phyloP scores from a whole-genome alignment of 2,329 filamentous ascomycete genomes.

The Seiridium unicorne region DNA sequence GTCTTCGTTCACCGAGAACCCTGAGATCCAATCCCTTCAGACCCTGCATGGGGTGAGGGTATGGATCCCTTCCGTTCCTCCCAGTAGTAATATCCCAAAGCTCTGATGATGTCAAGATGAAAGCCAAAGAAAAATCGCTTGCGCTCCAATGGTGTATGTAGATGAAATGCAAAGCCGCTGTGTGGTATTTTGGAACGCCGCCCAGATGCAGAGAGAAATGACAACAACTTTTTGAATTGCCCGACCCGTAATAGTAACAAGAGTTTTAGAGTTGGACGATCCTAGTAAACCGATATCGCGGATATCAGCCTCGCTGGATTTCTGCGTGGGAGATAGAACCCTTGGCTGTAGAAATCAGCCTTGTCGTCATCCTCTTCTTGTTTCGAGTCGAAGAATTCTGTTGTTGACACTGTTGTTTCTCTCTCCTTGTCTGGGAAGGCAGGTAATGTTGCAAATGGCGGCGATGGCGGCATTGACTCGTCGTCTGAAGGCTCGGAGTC shows the following conservation, averaged over 20 bases:
- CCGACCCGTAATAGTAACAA: constrained; percentile 15
- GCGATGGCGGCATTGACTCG: constrained; percentile 71
- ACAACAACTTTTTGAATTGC: constrained; percentile 16
- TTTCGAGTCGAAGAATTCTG: constrained; percentile 29
- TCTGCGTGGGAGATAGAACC: constrained; percentile 51
- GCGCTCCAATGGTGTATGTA: constrained; percentile 16
- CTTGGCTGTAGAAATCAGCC: constrained; percentile 47
- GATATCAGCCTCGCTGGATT: constrained; percentile 51
- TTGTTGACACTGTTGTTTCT: constrained; percentile 31
- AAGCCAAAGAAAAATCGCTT: constrained; percentile 21
- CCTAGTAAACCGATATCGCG: constrained; percentile 56
- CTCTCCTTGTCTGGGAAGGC: constrained; percentile 60
- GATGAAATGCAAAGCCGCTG: constrained; percentile 27
- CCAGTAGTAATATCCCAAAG: constrained; percentile 2
- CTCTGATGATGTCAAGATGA: constrained; percentile 6
- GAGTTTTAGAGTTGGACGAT: constrained; percentile 13
- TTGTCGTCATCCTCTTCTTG: constrained; percentile 32
- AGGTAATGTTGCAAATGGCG: constrained; percentile 55
- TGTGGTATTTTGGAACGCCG: constrained; percentile 31
- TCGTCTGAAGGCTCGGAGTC: constrained; percentile 73
- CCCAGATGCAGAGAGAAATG: constrained; percentile 32
- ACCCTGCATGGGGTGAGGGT: neutral
- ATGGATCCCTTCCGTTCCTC: neutral
- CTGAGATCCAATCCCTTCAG: neutral
- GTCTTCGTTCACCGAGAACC: neutral